phyloP scores from a whole-genome alignment of 2,329 filamentous ascomycete genomes.

The Tolypocladium nubicola region DNA sequence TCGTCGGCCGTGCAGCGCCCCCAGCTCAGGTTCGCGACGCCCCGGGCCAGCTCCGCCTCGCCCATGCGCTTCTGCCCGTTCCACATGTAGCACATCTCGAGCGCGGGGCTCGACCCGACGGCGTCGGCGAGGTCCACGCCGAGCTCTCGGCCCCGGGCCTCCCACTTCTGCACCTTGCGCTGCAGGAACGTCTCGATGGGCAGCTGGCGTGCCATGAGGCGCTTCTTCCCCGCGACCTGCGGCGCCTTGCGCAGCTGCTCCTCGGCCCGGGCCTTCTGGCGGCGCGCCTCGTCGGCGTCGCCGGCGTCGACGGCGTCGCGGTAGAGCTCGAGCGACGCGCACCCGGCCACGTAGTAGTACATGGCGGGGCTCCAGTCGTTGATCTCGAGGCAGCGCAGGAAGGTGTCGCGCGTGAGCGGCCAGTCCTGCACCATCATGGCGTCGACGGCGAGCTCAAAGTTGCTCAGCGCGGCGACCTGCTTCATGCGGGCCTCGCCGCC shows the following conservation, averaged over 20 bases:
- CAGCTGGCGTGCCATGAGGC: constrained; percentile 78
- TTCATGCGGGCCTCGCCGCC: constrained; percentile 63
- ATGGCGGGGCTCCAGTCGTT: constrained; percentile 87
- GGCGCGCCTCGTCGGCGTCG: constrained; percentile 33
- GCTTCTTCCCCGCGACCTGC: constrained; percentile 69
- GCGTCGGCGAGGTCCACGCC: constrained; percentile 65
- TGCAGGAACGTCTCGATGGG: constrained; percentile 82
- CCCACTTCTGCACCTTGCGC: constrained; percentile 83
- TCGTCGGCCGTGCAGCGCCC: constrained; percentile 42
- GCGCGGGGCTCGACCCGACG: constrained; percentile 66
- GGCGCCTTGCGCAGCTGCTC: constrained; percentile 63
- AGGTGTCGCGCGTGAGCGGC: constrained; percentile 60
- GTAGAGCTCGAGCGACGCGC: constrained; percentile 72
- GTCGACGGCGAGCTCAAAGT: constrained; percentile 74
- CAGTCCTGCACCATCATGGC: constrained; percentile 74
- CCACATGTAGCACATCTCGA: constrained; percentile 94
- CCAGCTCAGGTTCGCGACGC: constrained; percentile 54
- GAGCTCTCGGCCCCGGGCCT: constrained; percentile 59
- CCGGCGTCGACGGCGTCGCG: constrained; percentile 39
- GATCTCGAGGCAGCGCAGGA: constrained; percentile 63
- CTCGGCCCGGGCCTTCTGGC: constrained; percentile 54
- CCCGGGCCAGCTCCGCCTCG: constrained; percentile 49
- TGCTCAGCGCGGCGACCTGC: constrained; percentile 75
- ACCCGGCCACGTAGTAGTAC: constrained; percentile 82
- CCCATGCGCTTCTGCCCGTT: constrained; percentile 79